These are phyloP conservation scores for Rhinocladiella mackenziei DNA, from an alignment of 2,329 filamentous ascomycete genomes.

Conservation along the genomic window DNA sequence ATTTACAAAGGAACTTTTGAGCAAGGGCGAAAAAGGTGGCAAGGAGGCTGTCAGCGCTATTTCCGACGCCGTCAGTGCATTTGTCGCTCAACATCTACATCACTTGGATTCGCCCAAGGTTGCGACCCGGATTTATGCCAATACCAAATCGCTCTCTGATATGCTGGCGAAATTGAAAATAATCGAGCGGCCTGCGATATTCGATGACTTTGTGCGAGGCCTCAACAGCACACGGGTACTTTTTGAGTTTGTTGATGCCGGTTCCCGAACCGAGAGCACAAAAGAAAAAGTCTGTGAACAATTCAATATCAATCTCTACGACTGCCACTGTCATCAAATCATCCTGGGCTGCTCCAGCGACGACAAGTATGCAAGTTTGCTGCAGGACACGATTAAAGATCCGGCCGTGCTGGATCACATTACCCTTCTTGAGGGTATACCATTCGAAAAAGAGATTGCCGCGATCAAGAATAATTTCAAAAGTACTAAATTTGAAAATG, in stretches of 20 bases:
- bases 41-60: slow-evolving; percentile 51
- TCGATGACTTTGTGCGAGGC: slow-evolving; percentile 54
- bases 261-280: slow-evolving; percentile 43
- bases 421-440: slow-evolving; percentile 54
- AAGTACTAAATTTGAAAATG: slow-evolving; percentile 47
- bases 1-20: slow-evolving; percentile 50
- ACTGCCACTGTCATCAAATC: slow-evolving; percentile 59
- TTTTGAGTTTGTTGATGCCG: slow-evolving; percentile 51
- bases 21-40: slow-evolving; percentile 51
- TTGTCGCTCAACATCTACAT: slow-evolving; percentile 40
- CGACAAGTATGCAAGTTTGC: slow-evolving; percentile 50
- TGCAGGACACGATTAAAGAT: slow-evolving; percentile 50
- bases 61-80: slow-evolving; percentile 42
- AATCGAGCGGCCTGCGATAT: slow-evolving; percentile 38
- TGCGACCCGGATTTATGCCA: slow-evolving; percentile 52
- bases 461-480: slow-evolving; percentile 46
- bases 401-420: slow-evolving; percentile 46
- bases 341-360: slow-evolving; percentile 58
- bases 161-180: slow-evolving; percentile 46
- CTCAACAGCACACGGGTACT: slow-evolving; percentile 50
- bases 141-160: slow-evolving; percentile 50
- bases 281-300: slow-evolving; percentile 45
- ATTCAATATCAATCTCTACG: slow-evolving; percentile 53
- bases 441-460: slow-evolving; percentile 53
- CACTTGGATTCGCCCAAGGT: slow-evolving; percentile 47